Conservation (phyloP, 371 early-diverging fungal genomes). For the Neoconidiobolus thromboides region DNA sequence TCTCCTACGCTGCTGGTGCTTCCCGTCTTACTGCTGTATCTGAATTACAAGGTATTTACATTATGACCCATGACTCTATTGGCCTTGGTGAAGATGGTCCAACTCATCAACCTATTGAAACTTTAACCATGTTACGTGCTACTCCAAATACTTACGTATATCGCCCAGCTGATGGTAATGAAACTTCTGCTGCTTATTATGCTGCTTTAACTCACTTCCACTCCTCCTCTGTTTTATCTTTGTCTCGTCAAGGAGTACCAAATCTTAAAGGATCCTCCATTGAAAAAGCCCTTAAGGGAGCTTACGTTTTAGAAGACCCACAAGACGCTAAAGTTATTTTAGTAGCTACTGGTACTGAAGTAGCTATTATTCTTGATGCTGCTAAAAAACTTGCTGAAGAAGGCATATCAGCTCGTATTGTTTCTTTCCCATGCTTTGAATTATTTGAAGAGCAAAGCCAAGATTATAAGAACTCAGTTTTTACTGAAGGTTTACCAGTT, state of each 20-base stretch:
- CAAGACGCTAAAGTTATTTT: slow-evolving; percentile 42
- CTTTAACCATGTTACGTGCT: slow-evolving; percentile 81
- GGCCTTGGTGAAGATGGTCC: slow-evolving; percentile 97
- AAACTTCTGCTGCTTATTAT: slow-evolving; percentile 77
- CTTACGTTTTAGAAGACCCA: slow-evolving; percentile 49
- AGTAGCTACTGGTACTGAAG: slow-evolving; percentile 95
- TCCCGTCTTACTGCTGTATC: slow-evolving; percentile 84
- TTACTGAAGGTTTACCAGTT: slow-evolving; percentile 43
- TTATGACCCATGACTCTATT: slow-evolving; percentile 99
- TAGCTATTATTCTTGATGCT: slow-evolving; percentile 69
- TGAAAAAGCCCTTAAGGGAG: slow-evolving; percentile 54
- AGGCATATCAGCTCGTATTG: slow-evolving; percentile 40
- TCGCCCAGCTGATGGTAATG: slow-evolving; percentile 95
- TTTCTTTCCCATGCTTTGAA: slow-evolving; percentile 91
- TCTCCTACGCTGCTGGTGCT: slow-evolving; percentile 61
- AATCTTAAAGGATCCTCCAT: slow-evolving; percentile 62
- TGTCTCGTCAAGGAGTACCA: slow-evolving; percentile 92
- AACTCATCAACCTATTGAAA: slow-evolving; percentile 98
- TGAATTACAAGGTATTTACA: slow-evolving; percentile 73
- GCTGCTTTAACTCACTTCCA: slow-evolving; percentile 46
- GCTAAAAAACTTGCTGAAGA: slow-evolving; percentile 36
- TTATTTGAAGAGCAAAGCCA: slow-evolving; percentile 80
- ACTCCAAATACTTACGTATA: slow-evolving; percentile 78
- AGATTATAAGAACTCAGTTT: slow-evolving; percentile 75
- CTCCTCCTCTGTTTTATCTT: slow-evolving; percentile 73